phyloP scores from a whole-genome alignment of 2,329 filamentous ascomycete genomes.

The Harringtonia aguacate region DNA sequence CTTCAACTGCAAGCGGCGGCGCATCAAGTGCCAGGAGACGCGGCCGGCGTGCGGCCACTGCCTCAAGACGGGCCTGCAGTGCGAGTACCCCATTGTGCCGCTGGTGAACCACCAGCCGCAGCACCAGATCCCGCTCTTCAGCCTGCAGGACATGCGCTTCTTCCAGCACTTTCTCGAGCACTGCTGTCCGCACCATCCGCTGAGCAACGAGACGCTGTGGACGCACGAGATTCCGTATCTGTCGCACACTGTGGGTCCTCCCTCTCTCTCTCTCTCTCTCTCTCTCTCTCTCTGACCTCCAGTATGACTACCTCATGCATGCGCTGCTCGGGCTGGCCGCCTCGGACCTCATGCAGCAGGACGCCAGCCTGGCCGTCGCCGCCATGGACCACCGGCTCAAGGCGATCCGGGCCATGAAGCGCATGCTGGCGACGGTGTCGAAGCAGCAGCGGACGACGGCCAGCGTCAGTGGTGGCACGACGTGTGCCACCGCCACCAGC shows the following conservation, averaged over 20 bases:
- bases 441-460: conserved; percentile 13
- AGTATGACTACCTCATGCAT: conserved; percentile 61
- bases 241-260: conserved; percentile 49
- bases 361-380: conserved; percentile 39
- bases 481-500: not conserved
- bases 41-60: conserved; percentile 53
- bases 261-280: not conserved
- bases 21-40: conserved; percentile 62
- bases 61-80: conserved; percentile 48
- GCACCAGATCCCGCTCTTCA: conserved; percentile 47
- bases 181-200: conserved; percentile 53
- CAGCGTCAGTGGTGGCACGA: not conserved
- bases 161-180: conserved; percentile 56
- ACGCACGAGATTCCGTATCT: conserved; percentile 55
- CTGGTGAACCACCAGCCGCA: conserved; percentile 46
- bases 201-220: conserved; percentile 57
- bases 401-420: conserved; percentile 52
- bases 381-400: conserved; percentile 56
- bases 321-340: conserved; percentile 58
- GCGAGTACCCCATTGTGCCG: conserved; percentile 47
- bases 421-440: conserved; percentile 33
- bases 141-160: conserved; percentile 54
- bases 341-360: conserved; percentile 47
- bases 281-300: not conserved
- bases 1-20: conserved; percentile 55